Evolutionary conservation across 768 basidiomycete species (phyloP).

Genomic region (Boletus patriciae): DNA sequence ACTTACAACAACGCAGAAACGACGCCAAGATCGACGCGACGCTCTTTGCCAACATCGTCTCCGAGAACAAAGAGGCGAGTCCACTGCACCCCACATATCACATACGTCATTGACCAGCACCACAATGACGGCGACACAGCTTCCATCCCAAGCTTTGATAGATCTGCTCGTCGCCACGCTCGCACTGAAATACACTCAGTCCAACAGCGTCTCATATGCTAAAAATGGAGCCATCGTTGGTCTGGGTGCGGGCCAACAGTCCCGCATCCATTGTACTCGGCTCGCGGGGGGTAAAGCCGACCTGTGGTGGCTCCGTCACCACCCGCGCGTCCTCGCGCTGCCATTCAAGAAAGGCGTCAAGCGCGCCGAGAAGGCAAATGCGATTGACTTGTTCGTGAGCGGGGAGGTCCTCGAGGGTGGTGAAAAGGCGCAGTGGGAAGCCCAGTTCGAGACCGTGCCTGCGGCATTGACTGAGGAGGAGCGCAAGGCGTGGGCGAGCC

Average conservation of each 20-base stretch:
- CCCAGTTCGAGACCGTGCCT: constrained; percentile 74
- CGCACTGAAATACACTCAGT: constrained; percentile 98
- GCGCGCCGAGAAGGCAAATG: constrained; percentile 97
- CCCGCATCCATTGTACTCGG: constrained; percentile 98
- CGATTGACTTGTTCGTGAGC: constrained; percentile 93
- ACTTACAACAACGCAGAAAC: constrained; percentile 88
- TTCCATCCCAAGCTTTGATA: constrained; percentile 73
- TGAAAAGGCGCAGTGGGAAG: constrained; percentile 90
- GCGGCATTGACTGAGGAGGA: constrained; percentile 65
- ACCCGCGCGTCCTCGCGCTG: constrained; percentile 86
- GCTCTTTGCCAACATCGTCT: constrained; percentile 87
- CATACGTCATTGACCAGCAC: background rate
- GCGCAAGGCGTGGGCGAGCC: constrained; percentile 67
- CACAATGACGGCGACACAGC: constrained; percentile 40
- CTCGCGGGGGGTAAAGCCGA: constrained; percentile 98
- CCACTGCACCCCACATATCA: background rate
- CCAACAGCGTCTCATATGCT: constrained; percentile 97
- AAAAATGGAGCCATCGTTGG: constrained; percentile 91
- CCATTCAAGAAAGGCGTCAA: constrained; percentile 98
- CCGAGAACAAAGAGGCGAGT: constrained; percentile 79
- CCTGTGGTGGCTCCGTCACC: constrained; percentile 98
- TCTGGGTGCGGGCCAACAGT: constrained; percentile 97
- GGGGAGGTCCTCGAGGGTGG: constrained; percentile 86
- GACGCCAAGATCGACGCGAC: constrained; percentile 79
- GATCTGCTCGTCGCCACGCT: constrained; percentile 96